A percentile compares a stretch with the other conserved stretches of the same genome.
Conservation (phyloP, 768 basidiomycete genomes). For the Suillus paluster region DNA sequence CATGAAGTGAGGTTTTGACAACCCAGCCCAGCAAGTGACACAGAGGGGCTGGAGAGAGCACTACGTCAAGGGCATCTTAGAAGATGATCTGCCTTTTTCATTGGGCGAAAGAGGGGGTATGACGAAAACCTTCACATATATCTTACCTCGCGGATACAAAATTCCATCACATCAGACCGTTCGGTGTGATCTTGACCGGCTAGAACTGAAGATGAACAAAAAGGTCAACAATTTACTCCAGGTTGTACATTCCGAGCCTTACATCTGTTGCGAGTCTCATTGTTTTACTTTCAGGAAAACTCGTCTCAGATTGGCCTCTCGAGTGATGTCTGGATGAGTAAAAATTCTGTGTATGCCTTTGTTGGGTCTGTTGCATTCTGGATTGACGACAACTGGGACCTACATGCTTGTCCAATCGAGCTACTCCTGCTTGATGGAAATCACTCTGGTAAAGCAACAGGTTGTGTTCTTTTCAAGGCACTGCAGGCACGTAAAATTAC, state of each 20-base stretch:
- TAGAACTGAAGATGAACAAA: constrained; percentile 1
- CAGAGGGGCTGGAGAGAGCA: no score
- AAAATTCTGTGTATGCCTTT: constrained; percentile 39
- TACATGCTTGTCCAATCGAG: constrained; percentile 38
- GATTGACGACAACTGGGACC: constrained; percentile 37
- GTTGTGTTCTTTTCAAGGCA: background rate
- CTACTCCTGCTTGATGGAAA: constrained; percentile 33
- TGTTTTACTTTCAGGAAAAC: constrained; percentile 7
- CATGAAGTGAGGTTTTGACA: no score
- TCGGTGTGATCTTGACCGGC: background rate
- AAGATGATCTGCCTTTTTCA: background rate
- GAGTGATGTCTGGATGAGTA: constrained; percentile 38
- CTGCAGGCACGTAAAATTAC: no score
- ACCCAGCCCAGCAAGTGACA: no score
- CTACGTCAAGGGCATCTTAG: constrained; percentile 1
- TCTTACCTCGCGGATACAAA: no score
- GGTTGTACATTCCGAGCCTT: no score
- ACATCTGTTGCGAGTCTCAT: no score
- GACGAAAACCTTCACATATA: background rate
- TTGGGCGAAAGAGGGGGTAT: background rate
- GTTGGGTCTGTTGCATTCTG: constrained; percentile 33
- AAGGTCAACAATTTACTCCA: background rate
- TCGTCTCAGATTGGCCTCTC: constrained; percentile 30
- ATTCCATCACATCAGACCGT: constrained; percentile 7
- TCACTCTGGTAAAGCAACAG: constrained; percentile 13